A percentile compares a stretch with the other conserved stretches of the same genome.
phyloP scores from a whole-genome alignment of 345 rosid genomes.

The Dovyalis caffra region DNA sequence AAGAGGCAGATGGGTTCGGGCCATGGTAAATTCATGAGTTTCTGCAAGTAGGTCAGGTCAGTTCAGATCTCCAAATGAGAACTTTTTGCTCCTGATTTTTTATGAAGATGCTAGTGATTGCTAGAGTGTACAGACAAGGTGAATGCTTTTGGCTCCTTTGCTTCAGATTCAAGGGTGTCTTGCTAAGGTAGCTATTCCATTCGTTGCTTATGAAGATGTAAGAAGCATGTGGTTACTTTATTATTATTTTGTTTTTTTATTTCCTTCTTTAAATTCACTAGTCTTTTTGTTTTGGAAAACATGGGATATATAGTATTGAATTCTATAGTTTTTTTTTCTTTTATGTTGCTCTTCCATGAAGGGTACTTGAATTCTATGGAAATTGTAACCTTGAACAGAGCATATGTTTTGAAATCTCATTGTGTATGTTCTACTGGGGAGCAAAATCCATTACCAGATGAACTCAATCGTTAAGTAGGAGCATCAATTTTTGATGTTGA shows the following conservation, averaged over 20 bases:
- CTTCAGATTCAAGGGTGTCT: slow-evolving; percentile 37
- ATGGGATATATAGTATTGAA: background rate
- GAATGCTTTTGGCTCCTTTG: slow-evolving; percentile 25
- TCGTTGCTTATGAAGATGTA: slow-evolving; percentile 25
- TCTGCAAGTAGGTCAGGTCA: slow-evolving; percentile 6
- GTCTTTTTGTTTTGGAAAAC: slow-evolving; percentile 6
- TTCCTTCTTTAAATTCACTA: background rate
- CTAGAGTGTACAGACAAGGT: slow-evolving; percentile 40
- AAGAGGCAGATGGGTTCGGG: slow-evolving; percentile 41
- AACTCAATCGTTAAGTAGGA: background rate
- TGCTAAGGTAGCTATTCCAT: slow-evolving; percentile 25
- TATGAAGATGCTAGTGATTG: slow-evolving; percentile 23
- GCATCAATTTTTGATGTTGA: background rate
- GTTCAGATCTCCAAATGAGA: slow-evolving; percentile 1
- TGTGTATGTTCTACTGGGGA: slow-evolving; percentile 4
- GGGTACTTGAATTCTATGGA: background rate
- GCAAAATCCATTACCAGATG: background rate
- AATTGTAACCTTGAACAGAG: background rate
- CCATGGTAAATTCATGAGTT: slow-evolving; percentile 33
- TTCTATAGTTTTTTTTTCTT: slow-evolving; percentile 9
- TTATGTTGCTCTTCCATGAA: slow-evolving; percentile 6
- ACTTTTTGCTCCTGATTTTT: slow-evolving; percentile 18
- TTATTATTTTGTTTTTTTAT: background rate
- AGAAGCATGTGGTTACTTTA: slow-evolving; percentile 13
- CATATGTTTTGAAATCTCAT: too few relatives aligned